A percentile compares a stretch with the other conserved stretches of the same genome.
Evolutionary conservation across 2,329 filamentous ascomycete genomes (phyloP).

Genomic region (Ambrosiella beaveri): DNA sequence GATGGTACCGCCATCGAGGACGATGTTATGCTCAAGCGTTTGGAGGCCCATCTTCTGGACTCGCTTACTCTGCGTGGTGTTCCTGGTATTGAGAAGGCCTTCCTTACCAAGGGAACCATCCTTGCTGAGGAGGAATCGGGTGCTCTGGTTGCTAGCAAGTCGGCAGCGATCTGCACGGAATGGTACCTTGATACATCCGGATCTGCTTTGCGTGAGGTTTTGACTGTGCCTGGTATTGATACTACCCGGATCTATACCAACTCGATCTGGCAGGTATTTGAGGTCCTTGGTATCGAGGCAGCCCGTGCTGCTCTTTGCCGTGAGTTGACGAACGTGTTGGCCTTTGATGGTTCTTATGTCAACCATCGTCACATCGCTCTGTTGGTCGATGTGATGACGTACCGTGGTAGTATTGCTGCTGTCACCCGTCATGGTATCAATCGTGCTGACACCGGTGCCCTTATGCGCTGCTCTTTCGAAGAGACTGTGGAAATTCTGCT

Average conservation of each 20-base stretch:
- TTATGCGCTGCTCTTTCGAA: conserved; percentile 99
- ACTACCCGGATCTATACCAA: conserved; percentile 78
- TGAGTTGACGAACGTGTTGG: conserved; percentile 81
- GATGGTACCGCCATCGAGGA: conserved; percentile 60
- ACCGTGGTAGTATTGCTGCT: conserved; percentile 81
- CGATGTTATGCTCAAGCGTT: conserved; percentile 79
- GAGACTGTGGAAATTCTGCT: conserved; percentile 97
- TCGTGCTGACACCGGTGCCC: conserved; percentile 85
- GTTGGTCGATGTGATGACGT: conserved; percentile 94
- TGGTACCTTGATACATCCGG: conserved; percentile 95
- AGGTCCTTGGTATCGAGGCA: conserved; percentile 92
- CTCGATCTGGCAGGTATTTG: conserved; percentile 84
- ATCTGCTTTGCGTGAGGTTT: conserved; percentile 66
- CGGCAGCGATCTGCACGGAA: conserved; percentile 61
- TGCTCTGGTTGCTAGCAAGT: conserved; percentile 55
- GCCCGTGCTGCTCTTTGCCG: conserved; percentile 72
- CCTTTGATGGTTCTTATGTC: conserved; percentile 98
- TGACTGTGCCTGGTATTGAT: conserved; percentile 79
- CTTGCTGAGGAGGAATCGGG: conserved; percentile 54
- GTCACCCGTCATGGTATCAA: conserved; percentile 98
- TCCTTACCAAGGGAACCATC: conserved; percentile 67
- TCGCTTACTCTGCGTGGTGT: conserved; percentile 85
- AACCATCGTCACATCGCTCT: conserved; percentile 95
- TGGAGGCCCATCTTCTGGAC: conserved; percentile 82
- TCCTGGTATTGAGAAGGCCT: conserved; percentile 71